Evolutionary conservation across 148 eudicot genomes (phyloP).

Genomic region (Rhododendron kiyosumense): DNA sequence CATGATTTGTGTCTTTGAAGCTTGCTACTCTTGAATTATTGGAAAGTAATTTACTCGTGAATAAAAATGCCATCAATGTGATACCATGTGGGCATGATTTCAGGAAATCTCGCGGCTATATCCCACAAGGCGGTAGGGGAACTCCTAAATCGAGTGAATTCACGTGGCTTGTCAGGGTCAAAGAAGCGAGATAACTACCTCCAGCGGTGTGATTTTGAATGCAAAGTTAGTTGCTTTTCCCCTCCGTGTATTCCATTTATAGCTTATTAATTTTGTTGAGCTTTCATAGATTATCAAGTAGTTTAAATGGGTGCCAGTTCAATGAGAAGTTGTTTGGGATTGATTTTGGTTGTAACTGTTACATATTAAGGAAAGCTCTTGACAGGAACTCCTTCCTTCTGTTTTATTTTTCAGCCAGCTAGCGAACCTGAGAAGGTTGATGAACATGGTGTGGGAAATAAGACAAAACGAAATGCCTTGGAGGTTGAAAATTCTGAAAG

Average conservation of each 20-base stretch:
- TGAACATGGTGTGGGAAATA: constrained; percentile 6
- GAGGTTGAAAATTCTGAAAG: constrained; percentile 15
- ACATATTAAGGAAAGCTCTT: neutral
- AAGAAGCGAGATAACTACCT: constrained; percentile 27
- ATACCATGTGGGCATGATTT: neutral
- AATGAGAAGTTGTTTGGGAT: neutral
- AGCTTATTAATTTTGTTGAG: neutral
- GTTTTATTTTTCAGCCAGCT: constrained; percentile 14
- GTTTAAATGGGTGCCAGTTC: neutral
- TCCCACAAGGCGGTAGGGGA: constrained; percentile 42
- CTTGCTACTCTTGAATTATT: neutral
- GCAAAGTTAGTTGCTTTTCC: constrained; percentile 22
- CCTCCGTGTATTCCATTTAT: neutral
- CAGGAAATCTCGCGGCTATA: constrained; percentile 37
- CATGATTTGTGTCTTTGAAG: constrained; percentile 1
- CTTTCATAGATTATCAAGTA: neutral
- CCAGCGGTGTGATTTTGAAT: constrained; percentile 19
- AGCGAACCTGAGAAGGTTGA: constrained; percentile 16
- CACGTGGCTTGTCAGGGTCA: constrained; percentile 19
- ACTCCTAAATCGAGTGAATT: constrained; percentile 33
- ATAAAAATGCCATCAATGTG: neutral
- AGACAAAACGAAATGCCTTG: neutral
- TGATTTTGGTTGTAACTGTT: neutral
- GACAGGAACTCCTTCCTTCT: neutral
- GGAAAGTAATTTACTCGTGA: neutral